phyloP scores from a whole-genome alignment of 352 stramenopile genomes.

The Phytophthora podocarpi region DNA sequence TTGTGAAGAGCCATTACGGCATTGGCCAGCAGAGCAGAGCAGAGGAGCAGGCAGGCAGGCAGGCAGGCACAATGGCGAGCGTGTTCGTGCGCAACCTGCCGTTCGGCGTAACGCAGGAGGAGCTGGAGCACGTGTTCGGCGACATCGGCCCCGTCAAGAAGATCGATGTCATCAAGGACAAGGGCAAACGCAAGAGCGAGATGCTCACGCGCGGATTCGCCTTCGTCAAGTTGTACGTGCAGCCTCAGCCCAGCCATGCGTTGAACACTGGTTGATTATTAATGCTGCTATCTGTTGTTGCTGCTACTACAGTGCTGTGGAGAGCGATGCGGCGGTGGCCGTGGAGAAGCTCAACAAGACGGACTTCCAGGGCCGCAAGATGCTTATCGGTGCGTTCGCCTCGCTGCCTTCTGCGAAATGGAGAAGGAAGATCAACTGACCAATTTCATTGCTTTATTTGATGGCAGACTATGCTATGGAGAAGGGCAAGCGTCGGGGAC shows the following conservation, averaged over 20 bases:
- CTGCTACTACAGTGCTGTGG: constrained; percentile 70
- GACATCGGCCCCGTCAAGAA: constrained; percentile 85
- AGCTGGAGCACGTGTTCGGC: constrained; percentile 84
- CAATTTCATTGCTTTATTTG: background rate
- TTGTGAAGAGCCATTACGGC: constrained; percentile 30
- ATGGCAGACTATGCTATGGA: constrained; percentile 72
- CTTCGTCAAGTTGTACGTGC: constrained; percentile 86
- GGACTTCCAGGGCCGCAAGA: constrained; percentile 79
- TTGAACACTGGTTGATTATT: background rate
- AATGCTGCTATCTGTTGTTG: background rate
- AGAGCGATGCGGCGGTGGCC: constrained; percentile 67
- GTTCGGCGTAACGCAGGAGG: constrained; percentile 84
- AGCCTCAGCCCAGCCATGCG: too few relatives aligned
- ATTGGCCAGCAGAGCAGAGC: constrained; percentile 22
- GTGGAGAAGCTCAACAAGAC: constrained; percentile 80
- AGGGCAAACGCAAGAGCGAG: constrained; percentile 83
- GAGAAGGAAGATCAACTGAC: background rate
- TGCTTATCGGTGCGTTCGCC: constrained; percentile 69
- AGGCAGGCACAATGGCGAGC: constrained; percentile 49
- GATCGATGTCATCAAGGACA: constrained; percentile 90
- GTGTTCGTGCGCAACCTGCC: constrained; percentile 89
- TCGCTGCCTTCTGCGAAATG: background rate
- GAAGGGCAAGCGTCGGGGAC: constrained; percentile 53
- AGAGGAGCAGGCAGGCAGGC: too few relatives aligned
- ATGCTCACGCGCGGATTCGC: constrained; percentile 84